Evolutionary conservation across 2,329 filamentous ascomycete genomes (phyloP).

Genomic region (Diaporthe citri): DNA sequence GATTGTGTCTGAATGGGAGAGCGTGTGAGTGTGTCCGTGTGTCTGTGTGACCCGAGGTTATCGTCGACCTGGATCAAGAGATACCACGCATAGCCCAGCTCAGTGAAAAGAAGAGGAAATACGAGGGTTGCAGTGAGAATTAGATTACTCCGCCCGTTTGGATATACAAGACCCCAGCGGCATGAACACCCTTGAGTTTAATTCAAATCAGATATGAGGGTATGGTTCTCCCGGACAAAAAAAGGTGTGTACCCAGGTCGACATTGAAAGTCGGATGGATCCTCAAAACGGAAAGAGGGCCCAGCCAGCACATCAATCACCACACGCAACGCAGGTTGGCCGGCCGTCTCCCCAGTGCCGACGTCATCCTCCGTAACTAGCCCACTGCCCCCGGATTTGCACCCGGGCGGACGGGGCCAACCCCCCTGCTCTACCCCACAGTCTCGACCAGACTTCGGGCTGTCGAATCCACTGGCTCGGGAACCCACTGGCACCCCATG

Average conservation of each 20-base stretch:
- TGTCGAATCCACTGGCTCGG: conserved; percentile 21
- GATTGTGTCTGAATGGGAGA: neutral
- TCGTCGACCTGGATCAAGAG: neutral
- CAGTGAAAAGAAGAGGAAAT: neutral
- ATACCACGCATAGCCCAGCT: neutral
- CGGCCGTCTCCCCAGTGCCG: neutral
- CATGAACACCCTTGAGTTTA: neutral
- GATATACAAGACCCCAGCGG: neutral
- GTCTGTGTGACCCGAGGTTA: neutral
- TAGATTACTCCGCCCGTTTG: neutral
- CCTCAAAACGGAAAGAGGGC: neutral
- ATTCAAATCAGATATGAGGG: neutral
- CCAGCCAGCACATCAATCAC: conserved; percentile 9
- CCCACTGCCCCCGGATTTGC: conserved; percentile 28
- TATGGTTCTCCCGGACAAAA: neutral
- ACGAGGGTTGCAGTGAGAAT: neutral
- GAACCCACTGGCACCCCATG: conserved; percentile 6
- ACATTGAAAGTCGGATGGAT: neutral
- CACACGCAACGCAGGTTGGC: neutral
- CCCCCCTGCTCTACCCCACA: conserved; percentile 29
- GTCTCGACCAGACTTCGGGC: neutral
- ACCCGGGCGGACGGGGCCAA: neutral
- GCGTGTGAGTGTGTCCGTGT: neutral
- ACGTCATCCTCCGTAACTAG: conserved; percentile 18
- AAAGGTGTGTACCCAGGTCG: neutral